Evolutionary conservation across 768 basidiomycete species (phyloP).

Genomic region (Chiua virens): DNA sequence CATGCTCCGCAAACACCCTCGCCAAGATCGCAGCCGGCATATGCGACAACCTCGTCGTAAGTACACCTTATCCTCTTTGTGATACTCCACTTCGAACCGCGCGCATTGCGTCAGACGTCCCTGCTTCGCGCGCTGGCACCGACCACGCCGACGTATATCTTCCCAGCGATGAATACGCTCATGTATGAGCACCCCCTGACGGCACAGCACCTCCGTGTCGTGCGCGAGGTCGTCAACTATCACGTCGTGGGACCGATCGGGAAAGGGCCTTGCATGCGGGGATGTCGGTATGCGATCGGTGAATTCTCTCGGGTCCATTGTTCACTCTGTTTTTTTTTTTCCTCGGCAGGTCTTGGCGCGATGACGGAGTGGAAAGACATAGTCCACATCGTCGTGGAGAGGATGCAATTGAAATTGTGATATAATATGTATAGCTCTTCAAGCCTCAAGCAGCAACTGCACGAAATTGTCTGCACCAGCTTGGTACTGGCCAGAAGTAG

Average conservation of each 20-base stretch:
- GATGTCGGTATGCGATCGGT: constrained; percentile 66
- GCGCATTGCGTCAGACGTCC: constrained; percentile 53
- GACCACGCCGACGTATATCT: constrained; percentile 83
- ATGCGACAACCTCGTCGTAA: constrained; percentile 88
- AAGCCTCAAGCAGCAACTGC: no score
- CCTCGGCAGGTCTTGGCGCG: constrained; percentile 71
- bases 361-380: constrained; percentile 98
- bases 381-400: constrained; percentile 65
- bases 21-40: constrained; percentile 87
- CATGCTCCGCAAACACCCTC: constrained; percentile 96
- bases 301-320: background rate
- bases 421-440: no score
- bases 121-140: constrained; percentile 84
- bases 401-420: constrained; percentile 36
- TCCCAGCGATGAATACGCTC: constrained; percentile 98
- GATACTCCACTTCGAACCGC: background rate
- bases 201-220: constrained; percentile 71
- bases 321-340: background rate
- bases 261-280: constrained; percentile 86
- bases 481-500: no score
- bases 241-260: constrained; percentile 84
- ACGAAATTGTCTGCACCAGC: no score
- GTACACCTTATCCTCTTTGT: background rate
- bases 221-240: constrained; percentile 78
- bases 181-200: constrained; percentile 98